Percentiles rank a stretch among this genome's conserved stretches.
phyloP scores from a whole-genome alignment of 2,329 filamentous ascomycete species.

The Cryphonectria nitschkei region DNA sequence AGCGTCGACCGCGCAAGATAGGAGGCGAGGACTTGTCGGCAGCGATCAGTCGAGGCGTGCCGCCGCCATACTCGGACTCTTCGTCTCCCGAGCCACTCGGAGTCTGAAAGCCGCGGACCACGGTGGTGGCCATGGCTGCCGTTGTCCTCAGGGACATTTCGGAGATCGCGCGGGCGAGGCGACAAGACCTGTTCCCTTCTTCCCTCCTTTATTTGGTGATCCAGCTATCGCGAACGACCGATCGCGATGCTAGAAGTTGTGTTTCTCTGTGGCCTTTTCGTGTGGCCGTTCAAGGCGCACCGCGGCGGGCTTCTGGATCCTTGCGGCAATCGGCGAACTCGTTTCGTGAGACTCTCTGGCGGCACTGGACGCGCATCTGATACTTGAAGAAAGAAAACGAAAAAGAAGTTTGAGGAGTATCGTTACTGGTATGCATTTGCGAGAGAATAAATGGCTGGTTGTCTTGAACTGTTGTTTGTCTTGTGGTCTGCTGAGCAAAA shows the following conservation, averaged over 20 bases:
- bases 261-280: not conserved
- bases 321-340: constrained; percentile 56
- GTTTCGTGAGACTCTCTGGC: constrained; percentile 53
- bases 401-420: constrained; percentile 44
- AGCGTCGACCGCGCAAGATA: constrained; percentile 42
- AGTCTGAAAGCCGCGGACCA: constrained; percentile 60
- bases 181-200: not conserved
- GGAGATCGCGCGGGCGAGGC: constrained; percentile 8
- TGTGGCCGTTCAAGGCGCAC: constrained; percentile 49
- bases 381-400: constrained; percentile 53
- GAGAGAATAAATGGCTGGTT: constrained; percentile 29
- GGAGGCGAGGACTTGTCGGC: constrained; percentile 30
- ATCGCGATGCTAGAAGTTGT: not conserved
- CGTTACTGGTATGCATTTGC: constrained; percentile 62
- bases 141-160: constrained; percentile 51
- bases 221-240: not conserved
- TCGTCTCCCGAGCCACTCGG: constrained; percentile 60
- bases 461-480: constrained; percentile 23
- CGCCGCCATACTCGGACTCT: constrained; percentile 54
- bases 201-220: constrained; percentile 3
- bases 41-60: constrained; percentile 31
- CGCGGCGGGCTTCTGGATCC: constrained; percentile 63
- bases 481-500: constrained; percentile 24
- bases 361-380: constrained; percentile 61
- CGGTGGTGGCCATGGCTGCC: constrained; percentile 54